Evolutionary conservation across 331 rosid species (phyloP).

Genomic region (Quercus tomentella): DNA sequence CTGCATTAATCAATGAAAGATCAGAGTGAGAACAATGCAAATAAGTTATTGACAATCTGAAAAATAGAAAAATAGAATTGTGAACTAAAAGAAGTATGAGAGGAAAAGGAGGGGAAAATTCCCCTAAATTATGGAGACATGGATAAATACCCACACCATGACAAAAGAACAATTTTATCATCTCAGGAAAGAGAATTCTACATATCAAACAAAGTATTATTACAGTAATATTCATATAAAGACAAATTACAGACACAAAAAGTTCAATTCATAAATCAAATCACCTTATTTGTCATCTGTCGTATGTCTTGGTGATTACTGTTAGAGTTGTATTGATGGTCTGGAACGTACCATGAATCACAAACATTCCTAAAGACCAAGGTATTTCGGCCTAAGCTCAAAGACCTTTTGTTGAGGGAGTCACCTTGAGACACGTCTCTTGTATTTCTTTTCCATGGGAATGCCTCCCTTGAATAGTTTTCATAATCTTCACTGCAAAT

Average conservation of each 20-base stretch:
- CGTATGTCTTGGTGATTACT: slow-evolving; percentile 27
- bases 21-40: slow-evolving; percentile 1
- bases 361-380: slow-evolving; percentile 34
- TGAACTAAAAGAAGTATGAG: neutral
- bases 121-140: neutral
- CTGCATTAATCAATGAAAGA: slow-evolving; percentile 38
- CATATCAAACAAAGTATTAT: neutral
- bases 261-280: neutral
- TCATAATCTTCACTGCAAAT: slow-evolving; percentile 62
- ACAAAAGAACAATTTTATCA: neutral
- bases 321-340: slow-evolving; percentile 39
- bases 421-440: slow-evolving; percentile 47
- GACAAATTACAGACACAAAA: neutral
- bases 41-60: neutral
- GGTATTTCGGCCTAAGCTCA: slow-evolving; percentile 37
- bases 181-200: slow-evolving; percentile 1
- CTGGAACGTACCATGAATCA: slow-evolving; percentile 41
- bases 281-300: slow-evolving; percentile 54
- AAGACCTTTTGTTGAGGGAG: slow-evolving; percentile 40
- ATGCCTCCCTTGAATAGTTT: slow-evolving; percentile 45
- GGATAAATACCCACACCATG: neutral
- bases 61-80: neutral
- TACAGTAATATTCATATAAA: neutral
- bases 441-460: slow-evolving; percentile 73
- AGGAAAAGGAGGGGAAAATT: neutral